Conservation (phyloP, 2,329 filamentous ascomycete genomes). For the Didymosphaeria variabile region DNA sequence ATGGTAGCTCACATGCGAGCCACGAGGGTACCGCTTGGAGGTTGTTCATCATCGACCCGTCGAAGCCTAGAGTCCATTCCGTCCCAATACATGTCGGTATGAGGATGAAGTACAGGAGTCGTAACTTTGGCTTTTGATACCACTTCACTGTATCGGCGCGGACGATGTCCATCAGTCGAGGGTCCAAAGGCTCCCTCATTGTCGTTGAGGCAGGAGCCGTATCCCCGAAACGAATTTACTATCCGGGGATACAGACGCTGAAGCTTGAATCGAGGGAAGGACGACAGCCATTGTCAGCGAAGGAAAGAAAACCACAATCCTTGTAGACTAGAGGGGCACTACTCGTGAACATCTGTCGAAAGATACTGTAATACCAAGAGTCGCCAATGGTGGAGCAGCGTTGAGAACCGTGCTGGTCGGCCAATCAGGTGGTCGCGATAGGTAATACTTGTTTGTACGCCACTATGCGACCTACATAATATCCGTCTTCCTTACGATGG, state of each 20-base stretch:
- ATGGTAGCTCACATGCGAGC: not conserved
- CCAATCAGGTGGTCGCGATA: conserved; percentile 3
- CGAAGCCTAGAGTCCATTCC: conserved; percentile 4
- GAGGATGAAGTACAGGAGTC: conserved; percentile 5
- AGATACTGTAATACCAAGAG: conserved; percentile 1
- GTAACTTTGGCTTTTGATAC: not conserved
- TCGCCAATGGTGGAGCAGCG: not conserved
- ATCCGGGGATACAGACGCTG: not conserved
- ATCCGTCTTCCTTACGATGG: not conserved
- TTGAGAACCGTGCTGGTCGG: conserved; percentile 4
- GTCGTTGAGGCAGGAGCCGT: no score
- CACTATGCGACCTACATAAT: no score
- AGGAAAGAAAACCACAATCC: not conserved
- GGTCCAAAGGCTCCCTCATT: not conserved
- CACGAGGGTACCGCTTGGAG: conserved; percentile 6
- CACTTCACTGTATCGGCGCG: not conserved
- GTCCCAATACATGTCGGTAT: not conserved
- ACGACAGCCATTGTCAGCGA: not conserved
- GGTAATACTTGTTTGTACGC: not conserved
- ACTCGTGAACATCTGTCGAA: not conserved
- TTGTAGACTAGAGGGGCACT: not conserved
- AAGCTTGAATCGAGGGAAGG: not conserved
- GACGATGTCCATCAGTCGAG: not conserved
- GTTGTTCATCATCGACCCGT: conserved; percentile 6
- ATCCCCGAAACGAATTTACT: not conserved